Percentiles rank a stretch among this genome's conserved stretches.
phyloP scores from a whole-genome alignment of 768 basidiomycete genomes.

The Hysterangium stoloniferum region DNA sequence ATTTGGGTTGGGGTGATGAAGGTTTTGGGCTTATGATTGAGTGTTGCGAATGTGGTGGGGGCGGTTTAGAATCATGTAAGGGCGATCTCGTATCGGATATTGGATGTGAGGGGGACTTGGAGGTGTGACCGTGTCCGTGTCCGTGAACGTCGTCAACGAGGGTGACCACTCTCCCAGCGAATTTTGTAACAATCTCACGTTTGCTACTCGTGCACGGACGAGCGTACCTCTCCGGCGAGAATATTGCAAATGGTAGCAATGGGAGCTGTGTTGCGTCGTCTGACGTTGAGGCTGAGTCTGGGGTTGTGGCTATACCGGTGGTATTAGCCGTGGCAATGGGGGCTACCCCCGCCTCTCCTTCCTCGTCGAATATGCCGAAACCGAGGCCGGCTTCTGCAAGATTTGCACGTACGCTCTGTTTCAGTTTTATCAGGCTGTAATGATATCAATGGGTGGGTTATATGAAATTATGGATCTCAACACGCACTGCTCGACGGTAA shows the following conservation, averaged over 20 bases:
- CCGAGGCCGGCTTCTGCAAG: constrained; percentile 80
- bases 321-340: neutral
- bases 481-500: constrained; percentile 56
- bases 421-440: constrained; percentile 57
- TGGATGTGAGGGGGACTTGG: constrained; percentile 24
- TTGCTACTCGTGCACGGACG: constrained; percentile 66
- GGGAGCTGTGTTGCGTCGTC: constrained; percentile 37
- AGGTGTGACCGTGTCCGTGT: too few relatives aligned
- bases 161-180: neutral
- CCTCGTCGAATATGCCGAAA: constrained; percentile 85
- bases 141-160: neutral
- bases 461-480: neutral
- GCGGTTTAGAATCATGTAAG: constrained; percentile 11
- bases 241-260: constrained; percentile 69
- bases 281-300: constrained; percentile 43
- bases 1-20: neutral
- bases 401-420: constrained; percentile 72
- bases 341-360: constrained; percentile 15
- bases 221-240: constrained; percentile 77
- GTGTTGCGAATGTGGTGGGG: neutral
- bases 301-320: neutral
- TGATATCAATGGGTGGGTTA: neutral
- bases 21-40: neutral
- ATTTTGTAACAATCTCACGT: neutral
- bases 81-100: constrained; percentile 26